Percentiles rank a stretch among this genome's conserved stretches.
phyloP scores from a whole-genome alignment of 2,329 filamentous ascomycete genomes.

The Coleophoma crateriformis region DNA sequence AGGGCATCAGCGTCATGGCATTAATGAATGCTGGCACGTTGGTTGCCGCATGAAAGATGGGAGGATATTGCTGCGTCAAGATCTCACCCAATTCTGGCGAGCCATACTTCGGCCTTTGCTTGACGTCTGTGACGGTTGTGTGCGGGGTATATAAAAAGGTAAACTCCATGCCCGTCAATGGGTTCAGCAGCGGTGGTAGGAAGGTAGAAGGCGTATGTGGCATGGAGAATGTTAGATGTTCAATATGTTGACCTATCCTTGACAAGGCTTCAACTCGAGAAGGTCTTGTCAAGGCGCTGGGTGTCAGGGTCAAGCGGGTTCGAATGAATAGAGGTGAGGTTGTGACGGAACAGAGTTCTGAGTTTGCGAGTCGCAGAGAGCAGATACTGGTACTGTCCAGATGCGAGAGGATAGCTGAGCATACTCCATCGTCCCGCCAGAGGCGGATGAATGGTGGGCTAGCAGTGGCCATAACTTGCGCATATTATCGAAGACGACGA shows the following conservation, averaged over 20 bases:
- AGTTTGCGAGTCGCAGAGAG: constrained; percentile 60
- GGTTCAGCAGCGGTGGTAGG: constrained; percentile 78
- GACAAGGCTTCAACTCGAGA: constrained; percentile 68
- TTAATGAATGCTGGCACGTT: constrained; percentile 81
- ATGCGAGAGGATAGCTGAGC: constrained; percentile 19
- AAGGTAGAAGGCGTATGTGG: constrained; percentile 75
- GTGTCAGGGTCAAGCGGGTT: constrained; percentile 64
- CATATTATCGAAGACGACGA: constrained; percentile 17
- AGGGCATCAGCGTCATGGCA: constrained; percentile 62
- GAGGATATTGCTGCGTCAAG: constrained; percentile 80
- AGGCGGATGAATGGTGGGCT: constrained; percentile 23
- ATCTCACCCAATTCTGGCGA: constrained; percentile 74
- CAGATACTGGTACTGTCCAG: constrained; percentile 33
- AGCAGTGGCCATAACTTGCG: constrained; percentile 26
- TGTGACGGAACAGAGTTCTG: constrained; percentile 64
- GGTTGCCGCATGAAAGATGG: constrained; percentile 82
- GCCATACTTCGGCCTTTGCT: constrained; percentile 70
- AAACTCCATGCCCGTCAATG: constrained; percentile 69
- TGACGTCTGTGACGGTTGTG: constrained; percentile 54
- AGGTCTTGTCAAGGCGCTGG: constrained; percentile 71
- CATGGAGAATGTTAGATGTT: constrained; percentile 72
- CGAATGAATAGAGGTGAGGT: constrained; percentile 66
- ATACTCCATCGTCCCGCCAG: constrained; percentile 24
- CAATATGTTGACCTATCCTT: constrained; percentile 72
- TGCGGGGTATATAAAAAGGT: constrained; percentile 79